phyloP scores from a whole-genome alignment of 257 asterid genomes.

The Coffea eugenioides region DNA sequence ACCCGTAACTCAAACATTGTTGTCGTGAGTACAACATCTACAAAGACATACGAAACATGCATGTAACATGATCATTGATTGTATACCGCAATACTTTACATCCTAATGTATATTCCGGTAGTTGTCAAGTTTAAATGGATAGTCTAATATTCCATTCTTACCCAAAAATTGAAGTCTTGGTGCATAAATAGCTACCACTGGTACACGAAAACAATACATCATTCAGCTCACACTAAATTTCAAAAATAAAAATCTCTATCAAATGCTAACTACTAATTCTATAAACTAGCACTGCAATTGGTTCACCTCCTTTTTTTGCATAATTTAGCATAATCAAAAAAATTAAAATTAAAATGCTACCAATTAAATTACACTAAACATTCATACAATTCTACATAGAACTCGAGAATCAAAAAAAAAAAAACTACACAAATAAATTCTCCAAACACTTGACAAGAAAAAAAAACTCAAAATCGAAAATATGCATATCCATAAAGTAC shows the following conservation, averaged over 20 bases:
- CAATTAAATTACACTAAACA: background rate
- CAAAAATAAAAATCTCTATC: background rate
- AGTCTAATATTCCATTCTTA: background rate
- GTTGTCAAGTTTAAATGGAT: background rate
- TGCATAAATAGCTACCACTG: background rate
- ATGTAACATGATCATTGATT: too few species aligned
- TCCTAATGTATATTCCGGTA: background rate
- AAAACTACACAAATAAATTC: background rate
- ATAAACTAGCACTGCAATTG: background rate
- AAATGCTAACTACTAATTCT: background rate
- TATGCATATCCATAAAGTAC: conserved; percentile 20
- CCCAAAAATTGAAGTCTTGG: background rate
- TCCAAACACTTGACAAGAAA: background rate
- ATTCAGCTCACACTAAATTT: too few species aligned
- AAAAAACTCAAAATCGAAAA: background rate
- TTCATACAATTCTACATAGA: background rate
- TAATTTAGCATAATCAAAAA: background rate
- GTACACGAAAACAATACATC: too few species aligned
- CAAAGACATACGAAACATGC: too few species aligned
- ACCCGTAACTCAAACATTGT: background rate
- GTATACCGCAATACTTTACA: too few species aligned
- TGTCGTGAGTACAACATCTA: background rate
- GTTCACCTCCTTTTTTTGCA: background rate
- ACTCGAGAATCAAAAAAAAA: background rate
- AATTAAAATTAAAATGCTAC: background rate